Evolutionary conservation across 176 grass and related monocot species (phyloP), one percentile per base, ranked within the genome.

Genomic region (Oryza glaberrima): DNA sequence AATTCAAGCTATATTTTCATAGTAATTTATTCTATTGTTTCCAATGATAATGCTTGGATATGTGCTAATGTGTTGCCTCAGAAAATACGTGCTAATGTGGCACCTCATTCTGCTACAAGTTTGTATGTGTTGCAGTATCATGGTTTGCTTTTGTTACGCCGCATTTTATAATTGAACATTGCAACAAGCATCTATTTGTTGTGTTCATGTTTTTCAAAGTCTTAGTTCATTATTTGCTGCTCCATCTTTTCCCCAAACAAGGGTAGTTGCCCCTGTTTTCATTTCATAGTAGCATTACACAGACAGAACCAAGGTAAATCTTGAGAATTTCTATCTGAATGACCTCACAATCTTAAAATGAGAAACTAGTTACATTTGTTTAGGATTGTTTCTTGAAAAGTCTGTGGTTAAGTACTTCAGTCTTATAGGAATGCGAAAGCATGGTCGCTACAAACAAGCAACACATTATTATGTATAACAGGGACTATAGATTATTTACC

Each of bases 351-450:
- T 51, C 63, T 74, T 63, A 20, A 58, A n/a, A 56, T 7, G 43
- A 30, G 38, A 40, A 19, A 70, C 17, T 16, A 52, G 77, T 70
- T 34, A 13, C 43, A 8, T 13, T 32, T 67, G 12, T 67, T 73
- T 78, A 23, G 3, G 60, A 48, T 48, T 71, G 49, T 52, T 70
- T 68, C 38, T 76, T 75, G 3, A 40, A 25, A 80, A 19, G 44
- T 35, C 47, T 3, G 34, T 84, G n/a, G 65, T 85, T 81, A 70
- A 69, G 61, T 16, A 61, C 58, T 22, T 81, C 75, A 69, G 47
- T n/a, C 47, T 67, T 30, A 69, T 79, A 61, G 47, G 40, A 83
- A 74, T 65, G 43, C 17, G 14, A 11, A 7, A 7, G 19, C 12
- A 64, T 76, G 48, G 16, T 80, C 83, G 12, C 13, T 79, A 43